These are phyloP conservation scores for Emericellopsis atlantica DNA, from an alignment of 2,329 filamentous ascomycete genomes.

Conservation along the genomic window DNA sequence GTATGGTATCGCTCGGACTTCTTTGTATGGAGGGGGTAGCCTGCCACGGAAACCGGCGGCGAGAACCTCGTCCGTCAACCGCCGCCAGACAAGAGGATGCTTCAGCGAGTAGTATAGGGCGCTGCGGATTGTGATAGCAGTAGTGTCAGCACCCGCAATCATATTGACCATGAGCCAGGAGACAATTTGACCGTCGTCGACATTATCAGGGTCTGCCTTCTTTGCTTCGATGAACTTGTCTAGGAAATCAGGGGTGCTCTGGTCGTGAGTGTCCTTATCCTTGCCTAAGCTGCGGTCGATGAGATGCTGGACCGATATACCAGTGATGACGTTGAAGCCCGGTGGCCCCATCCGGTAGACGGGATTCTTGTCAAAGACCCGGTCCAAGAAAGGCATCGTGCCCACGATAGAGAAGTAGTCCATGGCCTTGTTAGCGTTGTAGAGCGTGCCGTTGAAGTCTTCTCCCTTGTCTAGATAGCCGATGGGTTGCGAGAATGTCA, in stretches of 20 bases:
- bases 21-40: not conserved
- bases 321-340: slow-evolving; percentile 13
- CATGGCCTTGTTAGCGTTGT: slow-evolving; percentile 14
- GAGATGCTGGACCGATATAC: slow-evolving; percentile 14
- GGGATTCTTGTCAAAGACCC: slow-evolving; percentile 24
- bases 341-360: slow-evolving; percentile 18
- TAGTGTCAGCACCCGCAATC: slow-evolving; percentile 12
- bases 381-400: slow-evolving; percentile 19
- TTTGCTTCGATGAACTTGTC: slow-evolving; percentile 27
- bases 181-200: slow-evolving; percentile 21
- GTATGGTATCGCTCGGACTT: slow-evolving; percentile 24
- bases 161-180: slow-evolving; percentile 19
- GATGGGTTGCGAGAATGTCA: slow-evolving; percentile 26
- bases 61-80: slow-evolving; percentile 7
- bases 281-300: slow-evolving; percentile 13
- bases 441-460: slow-evolving; percentile 24
- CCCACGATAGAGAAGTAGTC: slow-evolving; percentile 17
- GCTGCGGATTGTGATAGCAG: slow-evolving; percentile 10
- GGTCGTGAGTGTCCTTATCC: slow-evolving; percentile 12
- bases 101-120: slow-evolving; percentile 10
- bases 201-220: slow-evolving; percentile 14
- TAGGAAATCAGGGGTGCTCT: slow-evolving; percentile 19
- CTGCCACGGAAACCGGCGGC: not conserved
- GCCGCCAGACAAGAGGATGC: slow-evolving; percentile 6
- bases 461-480: slow-evolving; percentile 24